A percentile compares a stretch with the other conserved stretches of the same genome.
Evolutionary conservation across 164 flowering plant species (phyloP).

Genomic region (Liquidambar formosana): DNA sequence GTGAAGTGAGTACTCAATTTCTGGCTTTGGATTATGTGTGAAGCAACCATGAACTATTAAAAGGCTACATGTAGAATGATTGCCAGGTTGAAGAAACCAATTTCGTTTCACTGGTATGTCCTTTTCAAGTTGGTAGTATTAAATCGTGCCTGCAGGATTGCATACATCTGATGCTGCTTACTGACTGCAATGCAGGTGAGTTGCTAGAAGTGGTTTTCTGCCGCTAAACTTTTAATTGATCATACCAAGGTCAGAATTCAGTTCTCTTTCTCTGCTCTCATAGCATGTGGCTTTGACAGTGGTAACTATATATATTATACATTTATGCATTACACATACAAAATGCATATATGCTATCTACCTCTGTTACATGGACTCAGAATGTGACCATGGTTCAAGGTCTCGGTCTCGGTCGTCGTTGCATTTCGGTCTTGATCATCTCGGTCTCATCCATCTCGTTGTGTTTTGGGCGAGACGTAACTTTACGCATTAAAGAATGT

Average conservation of each 20-base stretch:
- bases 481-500: no score
- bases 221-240: not conserved
- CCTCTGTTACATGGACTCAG: no score
- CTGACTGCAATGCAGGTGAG: not conserved
- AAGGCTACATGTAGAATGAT: not conserved
- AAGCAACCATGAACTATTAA: not conserved
- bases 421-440: no score
- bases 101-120: conserved; percentile 4
- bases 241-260: not conserved
- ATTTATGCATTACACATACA: no score
- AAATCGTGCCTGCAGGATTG: not conserved
- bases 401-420: no score
- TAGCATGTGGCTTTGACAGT: no score
- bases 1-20: not conserved
- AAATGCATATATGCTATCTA: no score
- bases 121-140: not conserved
- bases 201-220: not conserved
- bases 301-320: no score
- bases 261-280: not conserved
- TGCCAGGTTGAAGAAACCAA: conserved; percentile 1
- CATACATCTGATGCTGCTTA: conserved; percentile 1
- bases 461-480: no score
- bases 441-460: no score
- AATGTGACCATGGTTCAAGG: no score
- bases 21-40: not conserved